Conservation (phyloP, 495 filamentous ascomycete species). For the Aspergillus bridgeri region DNA sequence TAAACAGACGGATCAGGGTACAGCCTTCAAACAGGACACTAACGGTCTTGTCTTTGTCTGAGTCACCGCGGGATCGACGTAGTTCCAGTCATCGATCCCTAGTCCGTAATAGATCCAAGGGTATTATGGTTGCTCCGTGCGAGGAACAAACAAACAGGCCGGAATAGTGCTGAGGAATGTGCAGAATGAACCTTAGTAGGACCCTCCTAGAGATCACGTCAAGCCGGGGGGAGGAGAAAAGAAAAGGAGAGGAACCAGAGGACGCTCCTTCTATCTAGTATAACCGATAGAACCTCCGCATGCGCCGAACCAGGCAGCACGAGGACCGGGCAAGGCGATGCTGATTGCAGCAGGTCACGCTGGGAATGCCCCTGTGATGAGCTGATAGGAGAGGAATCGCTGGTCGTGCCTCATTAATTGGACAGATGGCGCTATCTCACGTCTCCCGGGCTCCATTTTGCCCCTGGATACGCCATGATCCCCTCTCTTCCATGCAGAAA, state of each 20-base stretch:
- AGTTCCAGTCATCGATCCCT: constrained; percentile 7
- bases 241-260: neutral
- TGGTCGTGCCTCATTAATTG: constrained; percentile 1
- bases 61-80: constrained; percentile 13
- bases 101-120: constrained; percentile 1
- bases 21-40: neutral
- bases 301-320: constrained; percentile 2
- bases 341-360: constrained; percentile 22
- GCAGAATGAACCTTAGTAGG: neutral
- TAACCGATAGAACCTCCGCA: neutral
- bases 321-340: constrained; percentile 24
- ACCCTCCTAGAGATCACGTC: constrained; percentile 1
- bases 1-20: neutral
- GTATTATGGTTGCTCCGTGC: constrained; percentile 6
- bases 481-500: neutral
- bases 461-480: neutral
- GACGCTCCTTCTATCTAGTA: neutral
- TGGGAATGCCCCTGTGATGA: constrained; percentile 6
- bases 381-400: neutral
- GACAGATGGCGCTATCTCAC: constrained; percentile 3
- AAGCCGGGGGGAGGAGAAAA: neutral
- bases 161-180: constrained; percentile 3
- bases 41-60: constrained; percentile 10
- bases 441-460: neutral
- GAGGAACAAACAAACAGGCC: neutral